Evolutionary conservation across 108 stramenopile genomes (phyloP).

Genomic region (Fragilaria crotonensis): DNA sequence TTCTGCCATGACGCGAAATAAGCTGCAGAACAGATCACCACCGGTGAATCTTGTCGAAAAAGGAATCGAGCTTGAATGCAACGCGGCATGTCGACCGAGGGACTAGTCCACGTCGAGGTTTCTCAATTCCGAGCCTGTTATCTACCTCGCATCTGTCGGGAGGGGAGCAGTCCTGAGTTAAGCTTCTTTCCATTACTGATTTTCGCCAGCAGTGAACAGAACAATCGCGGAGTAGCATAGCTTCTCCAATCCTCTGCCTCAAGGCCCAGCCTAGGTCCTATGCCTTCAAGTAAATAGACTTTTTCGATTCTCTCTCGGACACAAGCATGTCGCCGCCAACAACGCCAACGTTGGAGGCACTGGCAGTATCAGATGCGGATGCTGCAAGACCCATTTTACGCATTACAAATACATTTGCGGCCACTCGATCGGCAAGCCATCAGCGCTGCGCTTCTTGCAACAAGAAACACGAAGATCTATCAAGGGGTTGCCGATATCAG

Average conservation of each 20-base stretch:
- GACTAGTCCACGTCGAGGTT: background rate
- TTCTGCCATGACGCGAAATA: slow-evolving; percentile 19
- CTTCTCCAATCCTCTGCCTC: background rate
- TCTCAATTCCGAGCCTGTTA: background rate
- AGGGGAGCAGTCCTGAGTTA: slow-evolving; percentile 30
- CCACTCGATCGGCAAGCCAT: too few relatives aligned
- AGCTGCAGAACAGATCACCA: too few relatives aligned
- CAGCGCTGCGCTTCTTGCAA: too few relatives aligned
- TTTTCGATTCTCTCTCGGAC: too few relatives aligned
- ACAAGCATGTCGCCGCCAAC: background rate
- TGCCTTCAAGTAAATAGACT: too few relatives aligned
- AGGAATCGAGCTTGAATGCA: background rate
- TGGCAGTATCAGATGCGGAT: too few relatives aligned
- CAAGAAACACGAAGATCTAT: too few relatives aligned
- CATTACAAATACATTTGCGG: too few relatives aligned
- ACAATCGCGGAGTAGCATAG: background rate
- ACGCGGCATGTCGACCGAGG: background rate
- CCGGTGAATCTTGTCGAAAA: background rate
- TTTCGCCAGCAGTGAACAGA: background rate
- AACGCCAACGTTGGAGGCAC: background rate
- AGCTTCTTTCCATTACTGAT: slow-evolving; percentile 6
- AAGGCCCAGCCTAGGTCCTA: background rate
- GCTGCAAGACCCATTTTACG: too few relatives aligned
- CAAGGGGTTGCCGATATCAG: too few relatives aligned
- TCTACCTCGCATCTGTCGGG: slow-evolving; percentile 32